Base-by-base conservation (phyloP, 768 basidiomycete genomes). In the Grammothele lineata region DNA sequence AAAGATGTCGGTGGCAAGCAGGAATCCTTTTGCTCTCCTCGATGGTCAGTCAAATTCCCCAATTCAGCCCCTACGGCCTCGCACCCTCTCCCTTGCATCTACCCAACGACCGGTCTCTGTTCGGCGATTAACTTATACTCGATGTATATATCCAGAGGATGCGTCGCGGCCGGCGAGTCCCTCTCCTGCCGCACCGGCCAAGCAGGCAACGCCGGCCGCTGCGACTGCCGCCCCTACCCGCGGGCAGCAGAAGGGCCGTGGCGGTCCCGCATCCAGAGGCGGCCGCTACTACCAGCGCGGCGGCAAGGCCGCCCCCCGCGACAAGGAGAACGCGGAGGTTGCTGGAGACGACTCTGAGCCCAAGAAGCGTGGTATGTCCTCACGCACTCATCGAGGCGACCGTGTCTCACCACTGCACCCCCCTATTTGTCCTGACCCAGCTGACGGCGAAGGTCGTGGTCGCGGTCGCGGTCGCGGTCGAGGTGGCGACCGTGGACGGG, bases 1-100 rank as follows among this genome's bases (percentile, higher is more conserved):
- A 70, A 80, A 68, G 63, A 90, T 92, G 87, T 89, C 88, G 86
- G 87, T 91, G 80, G 88, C 85, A 73, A 81, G 81, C 65, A 82
- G 72, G 80, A 91, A 90, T 73, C 83, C 84, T 57, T 92, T 91
- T 73, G 80, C 87, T 68, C 61, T 90, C 70, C 75, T 91, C 68
- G 82, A 84, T 66, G 85, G 87, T 89, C 57, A 51, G 73, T 78
- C 23, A 54, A n/a, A n/a, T n/a, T n/a, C n/a, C n/a, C n/a, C n/a
- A n/a, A n/a, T n/a, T n/a, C n/a, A n/a, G n/a, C n/a, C n/a, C n/a
- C n/a, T n/a, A n/a, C n/a, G n/a, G 30, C 9, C 8, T 32, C 30
- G 30, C 30, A 32, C 30, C 8, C 30, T 32, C 30, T 15, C 30
- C n/a, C n/a, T n/a, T n/a, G n/a, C n/a, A n/a, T n/a, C n/a, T n/a